Evolutionary conservation across 1,284 basidiomycete species (phyloP), one percentile per base, ranked within the genome.

Genomic region (Pulchroboletus neoregius): DNA sequence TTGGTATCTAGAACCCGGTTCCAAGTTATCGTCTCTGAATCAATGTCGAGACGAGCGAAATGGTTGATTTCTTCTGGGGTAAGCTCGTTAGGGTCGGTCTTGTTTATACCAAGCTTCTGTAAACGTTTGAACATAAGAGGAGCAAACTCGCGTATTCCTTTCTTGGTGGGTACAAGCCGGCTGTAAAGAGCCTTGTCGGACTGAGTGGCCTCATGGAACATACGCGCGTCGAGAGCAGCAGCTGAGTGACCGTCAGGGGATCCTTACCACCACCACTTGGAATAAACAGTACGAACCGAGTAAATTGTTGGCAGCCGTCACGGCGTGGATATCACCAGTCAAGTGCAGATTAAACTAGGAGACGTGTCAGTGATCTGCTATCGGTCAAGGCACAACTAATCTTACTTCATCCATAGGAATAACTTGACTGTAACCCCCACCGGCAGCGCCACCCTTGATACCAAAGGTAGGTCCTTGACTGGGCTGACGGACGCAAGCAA

Each of bases 381-480:
- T 13, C 36, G 30, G 9, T 15, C 34, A 46, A 20, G 30, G 9
- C 5, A 48, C 16, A 20, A 16, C 1, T n/a, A 12, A 44, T 64
- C 70, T 51, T 66, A 92, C 91, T 75, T 97, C 94, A 63, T 97
- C 94, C 94, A 97, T 97, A 43, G 94, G 94, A 70, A 98, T 98
- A 61, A 99, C 91, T 68, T 99, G 95, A 65, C 92, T 94, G 75
- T 99, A 99, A 49, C 95, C 95, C 57, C 95, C 95, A 45, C 96
- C 95, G 44, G 95, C 95, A 27, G 95, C 96, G 62, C 96, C 96
- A 60, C 95, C 95, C 73, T 99, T 99, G 77, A 99, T 97, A 65
- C 96, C 95, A 64, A 99, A 99, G 0, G 95, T 99, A 24, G 95
- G 95, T 13, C 96, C 95, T 69, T 99, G 95, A 68, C 92, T 95